Percentiles rank a stretch among this genome's conserved stretches.
Evolutionary conservation across 2,329 filamentous ascomycete genomes (phyloP).

Genomic region (Fusarium clavum): DNA sequence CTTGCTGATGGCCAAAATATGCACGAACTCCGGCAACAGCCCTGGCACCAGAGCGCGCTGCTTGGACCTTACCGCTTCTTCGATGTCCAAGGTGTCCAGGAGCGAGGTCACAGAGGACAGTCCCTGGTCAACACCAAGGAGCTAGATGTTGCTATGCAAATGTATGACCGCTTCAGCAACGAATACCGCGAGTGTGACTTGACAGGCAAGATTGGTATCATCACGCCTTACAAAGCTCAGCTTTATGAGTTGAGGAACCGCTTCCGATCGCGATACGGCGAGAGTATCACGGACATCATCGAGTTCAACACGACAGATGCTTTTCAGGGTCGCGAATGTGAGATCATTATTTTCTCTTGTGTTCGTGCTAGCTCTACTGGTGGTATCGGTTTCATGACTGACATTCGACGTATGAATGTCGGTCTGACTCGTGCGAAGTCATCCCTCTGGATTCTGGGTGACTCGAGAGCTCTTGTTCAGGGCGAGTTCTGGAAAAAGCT

Average conservation of each 20-base stretch:
- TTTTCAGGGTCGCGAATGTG: constrained; percentile 95
- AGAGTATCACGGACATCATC: constrained; percentile 78
- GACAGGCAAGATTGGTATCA: constrained; percentile 90
- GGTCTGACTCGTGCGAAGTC: constrained; percentile 96
- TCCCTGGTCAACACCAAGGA: constrained; percentile 92
- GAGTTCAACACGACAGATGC: constrained; percentile 99
- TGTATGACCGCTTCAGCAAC: constrained; percentile 81
- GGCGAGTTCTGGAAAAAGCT: constrained; percentile 92
- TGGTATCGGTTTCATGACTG: constrained; percentile 98
- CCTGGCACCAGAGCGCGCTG: constrained; percentile 86
- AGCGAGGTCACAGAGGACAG: constrained; percentile 82
- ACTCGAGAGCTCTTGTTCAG: constrained; percentile 85
- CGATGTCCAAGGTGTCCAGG: constrained; percentile 90
- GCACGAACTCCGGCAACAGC: constrained; percentile 77
- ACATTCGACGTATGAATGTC: constrained; percentile 99
- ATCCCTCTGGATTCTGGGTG: constrained; percentile 95
- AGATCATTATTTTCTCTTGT: constrained; percentile 99
- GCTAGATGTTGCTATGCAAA: constrained; percentile 83
- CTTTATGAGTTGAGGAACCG: constrained; percentile 80
- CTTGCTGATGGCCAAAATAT: constrained; percentile 89
- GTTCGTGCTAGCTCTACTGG: constrained; percentile 91
- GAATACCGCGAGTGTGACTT: constrained; percentile 79
- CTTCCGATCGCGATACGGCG: constrained; percentile 79
- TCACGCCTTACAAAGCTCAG: constrained; percentile 97
- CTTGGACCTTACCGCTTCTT: constrained; percentile 97